phyloP scores from a whole-genome alignment of 1,139 yeast genomes.

The Meyerozyma guilliermondii region DNA sequence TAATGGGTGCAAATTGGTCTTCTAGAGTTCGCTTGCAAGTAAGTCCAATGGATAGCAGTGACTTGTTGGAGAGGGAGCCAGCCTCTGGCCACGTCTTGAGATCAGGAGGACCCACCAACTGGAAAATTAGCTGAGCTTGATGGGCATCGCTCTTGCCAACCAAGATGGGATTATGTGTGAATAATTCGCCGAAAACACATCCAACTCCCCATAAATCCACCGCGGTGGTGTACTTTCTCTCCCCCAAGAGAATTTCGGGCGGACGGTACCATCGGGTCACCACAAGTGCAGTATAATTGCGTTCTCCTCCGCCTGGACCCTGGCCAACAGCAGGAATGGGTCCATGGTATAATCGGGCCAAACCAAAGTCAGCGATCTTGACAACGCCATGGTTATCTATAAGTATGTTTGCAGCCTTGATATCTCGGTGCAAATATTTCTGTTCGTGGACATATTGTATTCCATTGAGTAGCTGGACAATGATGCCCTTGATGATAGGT shows the following conservation, averaged over 20 bases:
- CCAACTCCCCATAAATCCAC: conserved; percentile 98
- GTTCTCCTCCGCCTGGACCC: conserved; percentile 70
- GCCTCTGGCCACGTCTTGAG: conserved; percentile 63
- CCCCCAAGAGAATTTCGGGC: conserved; percentile 87
- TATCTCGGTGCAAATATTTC: conserved; percentile 78
- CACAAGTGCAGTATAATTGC: conserved; percentile 81
- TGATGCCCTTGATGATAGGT: conserved; percentile 76
- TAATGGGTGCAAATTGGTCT: conserved; percentile 28
- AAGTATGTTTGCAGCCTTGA: conserved; percentile 88
- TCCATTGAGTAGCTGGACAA: conserved; percentile 75
- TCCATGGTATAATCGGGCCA: conserved; percentile 77
- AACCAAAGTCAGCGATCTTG: conserved; percentile 87
- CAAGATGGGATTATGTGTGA: conserved; percentile 73
- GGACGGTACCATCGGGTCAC: conserved; percentile 98
- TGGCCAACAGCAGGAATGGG: conserved; percentile 51
- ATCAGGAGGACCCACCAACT: conserved; percentile 77
- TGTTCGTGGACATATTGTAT: conserved; percentile 75
- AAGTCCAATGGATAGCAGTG: conserved; percentile 37
- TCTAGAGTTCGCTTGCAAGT: conserved; percentile 55
- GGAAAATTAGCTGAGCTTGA: conserved; percentile 80
- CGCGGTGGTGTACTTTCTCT: conserved; percentile 81
- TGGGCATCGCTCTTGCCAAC: conserved; percentile 87
- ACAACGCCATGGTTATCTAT: conserved; percentile 72
- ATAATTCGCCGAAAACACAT: conserved; percentile 91
- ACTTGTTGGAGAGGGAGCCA: conserved; percentile 55